Conservation (phyloP, 768 basidiomycete species). For the Amanita inopinata region DNA sequence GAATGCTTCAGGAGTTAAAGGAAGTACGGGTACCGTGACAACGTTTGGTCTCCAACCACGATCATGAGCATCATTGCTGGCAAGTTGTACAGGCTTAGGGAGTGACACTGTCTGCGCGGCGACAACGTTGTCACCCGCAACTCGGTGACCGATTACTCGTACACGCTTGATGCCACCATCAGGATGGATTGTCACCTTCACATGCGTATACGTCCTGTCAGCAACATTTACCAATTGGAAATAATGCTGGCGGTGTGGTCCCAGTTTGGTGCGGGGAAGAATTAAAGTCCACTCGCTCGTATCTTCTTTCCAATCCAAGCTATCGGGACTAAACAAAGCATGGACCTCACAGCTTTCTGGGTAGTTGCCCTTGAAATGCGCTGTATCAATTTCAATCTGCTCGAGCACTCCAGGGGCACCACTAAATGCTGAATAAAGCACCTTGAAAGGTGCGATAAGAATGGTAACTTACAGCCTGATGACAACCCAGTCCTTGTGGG, state of each 20-base stretch:
- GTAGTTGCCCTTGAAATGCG: conserved; percentile 94
- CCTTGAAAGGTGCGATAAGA: background rate
- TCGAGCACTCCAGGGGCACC: conserved; percentile 69
- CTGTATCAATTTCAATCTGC: conserved; percentile 82
- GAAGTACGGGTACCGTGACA: conserved; percentile 40
- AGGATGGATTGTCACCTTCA: conserved; percentile 83
- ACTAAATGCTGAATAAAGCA: conserved; percentile 26
- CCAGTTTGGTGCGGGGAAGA: conserved; percentile 69
- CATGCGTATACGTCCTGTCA: conserved; percentile 61
- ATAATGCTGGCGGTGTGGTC: conserved; percentile 83
- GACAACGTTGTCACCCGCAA: conserved; percentile 10
- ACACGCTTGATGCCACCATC: conserved; percentile 95
- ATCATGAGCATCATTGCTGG: background rate
- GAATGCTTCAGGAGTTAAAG: conserved; percentile 82
- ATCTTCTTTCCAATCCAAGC: conserved; percentile 28
- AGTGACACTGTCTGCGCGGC: too few relatives aligned
- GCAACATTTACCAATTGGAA: conserved; percentile 71
- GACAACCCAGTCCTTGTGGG: conserved; percentile 87
- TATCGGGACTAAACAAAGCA: conserved; percentile 33
- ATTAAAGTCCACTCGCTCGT: conserved; percentile 62
- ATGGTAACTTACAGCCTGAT: conserved; percentile 64
- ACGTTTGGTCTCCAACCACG: conserved; percentile 1
- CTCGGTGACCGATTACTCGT: conserved; percentile 63
- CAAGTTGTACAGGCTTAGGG: background rate
- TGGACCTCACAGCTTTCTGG: conserved; percentile 82